phyloP scores from a whole-genome alignment of 768 basidiomycete species.

The Suillus alpinus region DNA sequence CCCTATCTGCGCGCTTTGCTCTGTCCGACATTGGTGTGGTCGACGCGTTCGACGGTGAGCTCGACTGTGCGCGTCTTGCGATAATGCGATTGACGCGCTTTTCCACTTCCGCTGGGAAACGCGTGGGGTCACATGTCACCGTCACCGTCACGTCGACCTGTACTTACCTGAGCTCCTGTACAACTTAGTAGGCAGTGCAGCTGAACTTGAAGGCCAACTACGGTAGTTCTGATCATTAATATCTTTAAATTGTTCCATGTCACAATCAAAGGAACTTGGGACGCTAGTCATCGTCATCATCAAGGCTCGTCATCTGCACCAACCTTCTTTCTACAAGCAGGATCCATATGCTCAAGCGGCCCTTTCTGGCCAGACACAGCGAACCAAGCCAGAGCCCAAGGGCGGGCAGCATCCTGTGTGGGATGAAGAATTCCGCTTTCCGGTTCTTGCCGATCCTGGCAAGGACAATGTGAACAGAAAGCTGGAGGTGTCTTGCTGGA shows the following conservation, averaged over 20 bases:
- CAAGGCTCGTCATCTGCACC: slow-evolving; percentile 83
- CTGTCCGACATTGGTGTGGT: slow-evolving; percentile 27
- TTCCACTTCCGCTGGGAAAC: slow-evolving; percentile 21
- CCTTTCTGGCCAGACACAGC: slow-evolving; percentile 59
- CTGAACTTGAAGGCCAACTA: neutral
- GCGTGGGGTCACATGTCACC: neutral
- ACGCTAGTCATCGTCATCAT: slow-evolving; percentile 84
- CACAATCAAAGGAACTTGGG: slow-evolving; percentile 54
- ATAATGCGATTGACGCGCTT: slow-evolving; percentile 7
- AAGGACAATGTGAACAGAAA: slow-evolving; percentile 46
- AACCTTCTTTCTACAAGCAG: slow-evolving; percentile 86
- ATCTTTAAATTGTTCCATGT: slow-evolving; percentile 20
- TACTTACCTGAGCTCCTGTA: neutral
- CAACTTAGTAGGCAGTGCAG: neutral
- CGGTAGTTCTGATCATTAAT: neutral
- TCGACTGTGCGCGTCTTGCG: slow-evolving; percentile 15
- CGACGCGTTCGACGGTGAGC: neutral
- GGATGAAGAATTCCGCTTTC: slow-evolving; percentile 85
- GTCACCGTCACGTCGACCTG: neutral
- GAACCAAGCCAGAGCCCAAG: slow-evolving; percentile 72
- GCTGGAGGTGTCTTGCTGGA: slow-evolving; percentile 74
- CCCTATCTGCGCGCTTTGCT: slow-evolving; percentile 34
- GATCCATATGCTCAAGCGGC: slow-evolving; percentile 76
- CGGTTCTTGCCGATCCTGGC: slow-evolving; percentile 58
- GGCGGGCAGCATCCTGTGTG: slow-evolving; percentile 94